phyloP scores from a whole-genome alignment of 1,284 basidiomycete genomes.

The Heterobasidion parviporum region DNA sequence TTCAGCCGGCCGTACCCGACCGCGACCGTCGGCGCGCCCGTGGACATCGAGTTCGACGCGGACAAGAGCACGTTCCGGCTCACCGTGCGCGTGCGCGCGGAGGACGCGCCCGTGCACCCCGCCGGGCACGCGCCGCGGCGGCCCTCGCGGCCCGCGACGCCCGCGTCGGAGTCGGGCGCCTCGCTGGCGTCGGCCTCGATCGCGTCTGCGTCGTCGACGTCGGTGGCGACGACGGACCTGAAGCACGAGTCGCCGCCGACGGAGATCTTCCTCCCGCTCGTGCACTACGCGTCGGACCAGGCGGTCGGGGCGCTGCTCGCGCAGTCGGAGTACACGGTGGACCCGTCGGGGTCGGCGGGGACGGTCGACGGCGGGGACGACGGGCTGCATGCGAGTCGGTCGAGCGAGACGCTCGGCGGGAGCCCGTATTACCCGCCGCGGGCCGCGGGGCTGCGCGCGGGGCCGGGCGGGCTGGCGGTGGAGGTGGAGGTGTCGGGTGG shows the following conservation, averaged over 20 bases:
- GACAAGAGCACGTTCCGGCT: slow-evolving; percentile 61
- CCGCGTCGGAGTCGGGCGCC: slow-evolving; percentile 5
- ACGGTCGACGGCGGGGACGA: slow-evolving; percentile 2
- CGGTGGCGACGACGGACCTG: background rate
- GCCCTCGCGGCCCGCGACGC: slow-evolving; percentile 2
- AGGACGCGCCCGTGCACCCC: slow-evolving; percentile 30
- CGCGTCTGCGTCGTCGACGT: slow-evolving; percentile 20
- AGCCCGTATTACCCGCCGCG: no score
- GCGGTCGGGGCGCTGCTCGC: slow-evolving; percentile 40
- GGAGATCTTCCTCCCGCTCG: slow-evolving; percentile 82
- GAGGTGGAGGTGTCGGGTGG: slow-evolving; percentile 58
- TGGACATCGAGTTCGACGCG: slow-evolving; percentile 72
- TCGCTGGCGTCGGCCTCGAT: slow-evolving; percentile 11
- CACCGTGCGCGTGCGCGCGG: slow-evolving; percentile 48
- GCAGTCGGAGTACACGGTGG: slow-evolving; percentile 10
- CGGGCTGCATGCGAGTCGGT: background rate
- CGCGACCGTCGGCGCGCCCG: slow-evolving; percentile 62
- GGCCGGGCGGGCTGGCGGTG: slow-evolving; percentile 25
- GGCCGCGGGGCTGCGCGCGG: background rate
- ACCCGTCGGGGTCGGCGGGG: slow-evolving; percentile 8
- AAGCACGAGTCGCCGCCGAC: slow-evolving; percentile 39
- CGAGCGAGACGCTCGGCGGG: slow-evolving; percentile 11
- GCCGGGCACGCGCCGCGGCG: background rate
- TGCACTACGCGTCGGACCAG: slow-evolving; percentile 90
- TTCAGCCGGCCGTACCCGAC: slow-evolving; percentile 79